These are phyloP conservation scores for Cercospora nicotianae DNA, from an alignment of 2,329 filamentous ascomycete species.

Conservation along the genomic window DNA sequence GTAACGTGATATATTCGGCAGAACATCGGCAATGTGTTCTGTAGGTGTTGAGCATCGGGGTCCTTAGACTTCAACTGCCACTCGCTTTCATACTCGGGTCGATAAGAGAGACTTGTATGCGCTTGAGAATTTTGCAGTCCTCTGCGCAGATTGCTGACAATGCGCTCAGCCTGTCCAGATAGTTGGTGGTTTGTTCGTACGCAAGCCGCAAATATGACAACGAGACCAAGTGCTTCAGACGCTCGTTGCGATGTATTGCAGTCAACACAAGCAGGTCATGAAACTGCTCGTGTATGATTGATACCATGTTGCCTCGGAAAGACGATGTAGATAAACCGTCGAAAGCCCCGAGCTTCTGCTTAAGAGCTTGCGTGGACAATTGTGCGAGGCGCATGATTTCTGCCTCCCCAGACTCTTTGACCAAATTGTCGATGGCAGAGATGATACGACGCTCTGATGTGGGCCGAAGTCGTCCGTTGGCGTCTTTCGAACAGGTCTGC, in stretches of 20 bases:
- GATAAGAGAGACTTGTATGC: background rate
- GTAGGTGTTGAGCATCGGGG: background rate
- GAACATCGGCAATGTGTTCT: background rate
- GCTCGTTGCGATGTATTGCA: slow-evolving; percentile 65
- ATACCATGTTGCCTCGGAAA: slow-evolving; percentile 82
- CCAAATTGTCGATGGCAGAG: slow-evolving; percentile 22
- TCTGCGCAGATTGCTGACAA: background rate
- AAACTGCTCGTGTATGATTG: slow-evolving; percentile 91
- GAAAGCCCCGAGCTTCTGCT: slow-evolving; percentile 81
- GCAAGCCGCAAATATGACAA: background rate
- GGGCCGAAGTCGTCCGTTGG: slow-evolving; percentile 17
- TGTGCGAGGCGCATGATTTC: slow-evolving; percentile 30
- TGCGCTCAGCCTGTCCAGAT: background rate
- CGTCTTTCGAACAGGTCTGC: slow-evolving; percentile 20
- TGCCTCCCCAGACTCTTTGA: slow-evolving; percentile 11
- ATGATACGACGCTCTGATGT: slow-evolving; percentile 23
- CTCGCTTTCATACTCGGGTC: background rate
- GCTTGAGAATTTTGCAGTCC: background rate
- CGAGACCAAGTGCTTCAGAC: slow-evolving; percentile 57
- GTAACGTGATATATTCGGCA: background rate
- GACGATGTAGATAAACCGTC: slow-evolving; percentile 59
- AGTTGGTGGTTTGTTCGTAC: background rate
- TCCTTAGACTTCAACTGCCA: background rate
- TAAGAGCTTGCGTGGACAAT: slow-evolving; percentile 66
- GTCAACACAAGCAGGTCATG: slow-evolving; percentile 84